Evolutionary conservation across 208 protist species (phyloP), one percentile per base, ranked within the genome.

Genomic region (Kentomonas sorsogonicus): DNA sequence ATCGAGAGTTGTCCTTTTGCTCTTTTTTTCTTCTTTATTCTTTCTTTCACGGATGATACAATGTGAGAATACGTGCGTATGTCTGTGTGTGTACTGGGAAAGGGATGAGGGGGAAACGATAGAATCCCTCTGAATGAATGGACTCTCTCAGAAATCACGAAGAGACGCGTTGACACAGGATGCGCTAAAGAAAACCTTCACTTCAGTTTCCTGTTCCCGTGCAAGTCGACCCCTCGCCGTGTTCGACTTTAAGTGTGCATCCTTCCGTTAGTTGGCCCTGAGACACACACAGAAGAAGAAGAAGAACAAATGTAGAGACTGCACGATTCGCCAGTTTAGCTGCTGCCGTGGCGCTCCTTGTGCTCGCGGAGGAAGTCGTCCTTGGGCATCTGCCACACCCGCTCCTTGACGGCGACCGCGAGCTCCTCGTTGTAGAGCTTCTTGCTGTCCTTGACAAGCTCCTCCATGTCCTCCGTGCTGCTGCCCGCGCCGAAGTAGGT

Each of bases 381-480:
- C 2, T 59, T 39, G 15, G 83, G 75, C 66, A 91, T 45, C 69
- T 82, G 73, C 87, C 87, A 94, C 54, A 94, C 87, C 18, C 69
- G 61, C 54, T 94, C 83, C 71, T 91, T 91, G 27, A 94, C 78
- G 10, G 83, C 80, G 27, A 86, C 66, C 7, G 81, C 47, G 26
- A 86, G 70, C 74, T 94, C 87, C 77, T 94, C 87, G 52, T 88
- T 74, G 41, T 90, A 89, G 27, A 83, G 65, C 65, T 83, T 84
- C 59, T 79, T 78, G 26, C 68, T 56, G 11, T 86, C 79, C 53
- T 43, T 53, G 40, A 84, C 44, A 1, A 79, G 55, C 34, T 84
- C 72, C 10, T 74, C 66, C 27, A 70, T 54, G 55, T 79, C 46
- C 44, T 67, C 45, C 16, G 68, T 64, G 20, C 68, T 65, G 29